Evolutionary conservation across 306 rosid species (phyloP).

Genomic region (cucumber (Cucumis sativus)): Cucumber_9930_V3 NC_026659.2:27753501-27754000

Average conservation of each 20-base stretch:
- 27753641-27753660: conserved; percentile 41
- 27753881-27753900: conserved; percentile 58
- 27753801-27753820: conserved; percentile 64
- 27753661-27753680: conserved; percentile 73
- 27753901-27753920: conserved; percentile 60
- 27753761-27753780: conserved; percentile 30
- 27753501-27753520: conserved; percentile 79
- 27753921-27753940: conserved; percentile 38
- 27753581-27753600: conserved; percentile 69
- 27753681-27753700: conserved; percentile 51
- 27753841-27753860: conserved; percentile 66
- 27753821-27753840: conserved; percentile 39
- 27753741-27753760: conserved; percentile 4
- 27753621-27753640: conserved; percentile 37
- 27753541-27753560: conserved; percentile 56
- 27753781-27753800: conserved; percentile 67
- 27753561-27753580: conserved; percentile 72
- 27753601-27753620: conserved; percentile 51
- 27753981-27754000: conserved; percentile 48
- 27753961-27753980: conserved; percentile 51
- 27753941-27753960: conserved; percentile 53
- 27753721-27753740: conserved; percentile 45
- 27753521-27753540: conserved; percentile 62
- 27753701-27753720: conserved; percentile 69
- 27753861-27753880: conserved; percentile 59